Evolutionary conservation across 495 filamentous ascomycete species (phyloP), one percentile per base, ranked within the genome.

Genomic region (Glutinoglossum americanum): DNA sequence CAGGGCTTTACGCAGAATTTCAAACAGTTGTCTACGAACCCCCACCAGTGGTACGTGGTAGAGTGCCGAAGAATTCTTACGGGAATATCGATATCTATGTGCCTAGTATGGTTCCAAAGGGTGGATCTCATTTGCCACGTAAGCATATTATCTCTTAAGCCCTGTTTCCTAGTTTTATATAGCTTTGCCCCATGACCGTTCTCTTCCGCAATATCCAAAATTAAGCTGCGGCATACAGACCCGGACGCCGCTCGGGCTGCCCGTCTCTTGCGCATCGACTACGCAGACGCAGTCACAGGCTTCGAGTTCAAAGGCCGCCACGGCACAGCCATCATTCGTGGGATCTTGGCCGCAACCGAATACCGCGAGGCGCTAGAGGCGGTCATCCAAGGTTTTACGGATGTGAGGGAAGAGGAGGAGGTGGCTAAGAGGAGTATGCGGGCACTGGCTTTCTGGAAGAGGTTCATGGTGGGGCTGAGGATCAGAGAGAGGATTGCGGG

Each of bases 41-140:
- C 0, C 85, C 86, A 21, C 81, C 88, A 0, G 83, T 97, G 9
- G 69, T 82, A 1, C 66, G 77, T 51, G 90, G 89, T 5, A 73
- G 69, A 17, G 76, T 99, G 9, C 92, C 89, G 3, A 85, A 82
- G 60, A 99, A 99, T 62, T 74, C 71, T 9, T 99, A 81, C 63
- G 86, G 85, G 0, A 99, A 99, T 62, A 64, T 97, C 45, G 92
- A 97, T 65, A 64, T 97, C 26, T 97, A 90, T 65, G 86, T 92
- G 10, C 84, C 89, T 0, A 87, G 80, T 60, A 99, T 99, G 92
- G 73, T 96, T 8, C 92, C 92, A 0, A 66, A 74, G 15, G 93
- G 92, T 15, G 92, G 82, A 0, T 73, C 75, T 39, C 86, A 99
- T 65, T 72, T 89, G 55, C 70, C 62, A 53, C 39, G 68, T 69